Conservation (phyloP, 768 basidiomycete species). For the Russula brevipes region DNA sequence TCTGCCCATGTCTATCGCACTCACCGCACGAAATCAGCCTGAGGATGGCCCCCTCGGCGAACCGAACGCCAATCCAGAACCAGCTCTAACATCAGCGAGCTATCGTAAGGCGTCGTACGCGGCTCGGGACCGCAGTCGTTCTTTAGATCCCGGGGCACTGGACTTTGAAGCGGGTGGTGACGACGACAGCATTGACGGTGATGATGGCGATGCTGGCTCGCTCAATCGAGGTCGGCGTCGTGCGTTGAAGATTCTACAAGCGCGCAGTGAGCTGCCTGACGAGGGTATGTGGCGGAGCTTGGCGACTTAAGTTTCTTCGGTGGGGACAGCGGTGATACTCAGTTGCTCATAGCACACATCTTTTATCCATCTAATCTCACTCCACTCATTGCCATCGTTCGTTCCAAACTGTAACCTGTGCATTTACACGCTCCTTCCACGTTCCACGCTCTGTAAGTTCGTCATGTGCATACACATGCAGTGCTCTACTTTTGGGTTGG, state of each 20-base stretch:
- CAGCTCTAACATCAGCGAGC: constrained; percentile 25
- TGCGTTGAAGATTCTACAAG: constrained; percentile 68
- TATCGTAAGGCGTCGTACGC: constrained; percentile 57
- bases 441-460: neutral
- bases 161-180: constrained; percentile 49
- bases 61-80: constrained; percentile 26
- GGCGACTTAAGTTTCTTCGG: constrained; percentile 34
- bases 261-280: constrained; percentile 60
- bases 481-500: constrained; percentile 15
- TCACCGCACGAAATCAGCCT: constrained; percentile 29
- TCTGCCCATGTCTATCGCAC: constrained; percentile 56
- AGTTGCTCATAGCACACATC: neutral
- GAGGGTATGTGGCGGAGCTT: constrained; percentile 82
- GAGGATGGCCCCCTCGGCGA: neutral
- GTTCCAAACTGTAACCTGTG: constrained; percentile 5
- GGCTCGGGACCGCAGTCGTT: constrained; percentile 58
- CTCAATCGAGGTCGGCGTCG: constrained; percentile 47
- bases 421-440: constrained; percentile 1
- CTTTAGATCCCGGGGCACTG: constrained; percentile 64
- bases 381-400: constrained; percentile 26
- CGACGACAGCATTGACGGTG: constrained; percentile 35
- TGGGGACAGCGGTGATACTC: constrained; percentile 6
- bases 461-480: constrained; percentile 18
- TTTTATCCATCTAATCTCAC: constrained; percentile 33
- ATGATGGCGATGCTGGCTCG: constrained; percentile 33